Base-by-base conservation (phyloP, 2,329 filamentous ascomycete genomes). In the Ophiostoma sp. region DNA sequence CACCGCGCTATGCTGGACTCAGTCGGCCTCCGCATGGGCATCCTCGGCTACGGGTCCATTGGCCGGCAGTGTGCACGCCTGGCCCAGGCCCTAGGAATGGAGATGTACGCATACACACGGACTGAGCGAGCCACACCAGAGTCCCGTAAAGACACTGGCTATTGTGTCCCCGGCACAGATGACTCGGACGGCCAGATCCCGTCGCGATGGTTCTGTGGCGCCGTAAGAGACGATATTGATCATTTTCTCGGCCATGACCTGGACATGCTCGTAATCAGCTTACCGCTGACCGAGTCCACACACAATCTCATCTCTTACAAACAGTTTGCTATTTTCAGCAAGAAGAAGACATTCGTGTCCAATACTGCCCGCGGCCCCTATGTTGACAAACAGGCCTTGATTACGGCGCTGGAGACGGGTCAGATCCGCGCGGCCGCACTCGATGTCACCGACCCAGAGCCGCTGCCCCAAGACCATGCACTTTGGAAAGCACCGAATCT, bases 31-130 rank as follows among this genome's bases (percentile, higher is more conserved):
- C 61, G 70, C n/a, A 80, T 84, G 68, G 48, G 48, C 19, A 52
- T 22, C 17, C 79, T 85, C 2, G 83, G 83, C 19, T 85, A 85
- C 76, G 83, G 84, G 12, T 82, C 81, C 59, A 84, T 85, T 72
- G 83, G 83, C 1, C 78, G 83, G 6, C 83, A 85, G 59, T 78
- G 81, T 39, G 83, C 83, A 3, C 79, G 81, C 9, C 84, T 91
- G 11, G 85, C 86, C 11, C 84, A 84, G n/a, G 87, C 88, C 6
- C 80, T 91, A 78, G 91, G 91, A 6, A 90, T 91, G 87, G 84
- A 88, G 42, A 87, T 93, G 1, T 83, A 91, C 76, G 91, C 91
- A 1, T 92, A 90, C 81, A 93, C 91, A 1, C 89, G 89, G 4
- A 86, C 85, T 39, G 71, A 68, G 64, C 68, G 70, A 2, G 22